Base-by-base conservation (phyloP, 2,329 filamentous ascomycete genomes). In the Diplodia scrobiculata region DNA sequence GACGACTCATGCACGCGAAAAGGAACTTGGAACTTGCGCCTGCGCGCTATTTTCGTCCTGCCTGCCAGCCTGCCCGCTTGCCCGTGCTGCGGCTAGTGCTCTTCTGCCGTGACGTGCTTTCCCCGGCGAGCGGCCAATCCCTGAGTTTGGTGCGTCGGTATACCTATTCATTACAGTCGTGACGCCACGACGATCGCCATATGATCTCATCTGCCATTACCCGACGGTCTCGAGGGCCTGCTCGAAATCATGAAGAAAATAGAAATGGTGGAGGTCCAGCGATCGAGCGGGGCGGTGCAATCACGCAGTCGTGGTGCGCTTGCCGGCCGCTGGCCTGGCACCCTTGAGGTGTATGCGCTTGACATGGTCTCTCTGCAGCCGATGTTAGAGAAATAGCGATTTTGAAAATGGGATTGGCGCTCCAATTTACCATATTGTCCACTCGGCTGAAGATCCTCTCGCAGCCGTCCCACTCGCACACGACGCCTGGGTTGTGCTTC, bases 401-500 rank as follows among this genome's bases (percentile, higher is more conserved):
- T 27, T 51, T 29, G 9, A 48, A 52, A 41, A 19, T 36, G 53
- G 29, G n/a, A 47, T 52, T 54, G 52, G 53, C 10, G 54, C 59
- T 32, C 38, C 17, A 54, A 66, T 79, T 72, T 75, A 83, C 81
- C 86, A 87, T 87, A 68, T 87, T 87, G 72, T 87, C 86, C 27
- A 86, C 82, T 36, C 86, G 79, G 73, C 84, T 86, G 72, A 88
- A 87, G 2, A 87, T 78, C 55, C 85, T 76, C 65, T 81, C 81
- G 73, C 86, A 88, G 6, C 81, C 84, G 34, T 81, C 79, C 82
- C 83, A 86, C 69, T 86, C 83, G 70, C 86, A 88, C 45, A 80
- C 71, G 62, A 88, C 82, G n/a, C 80, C 82, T 1, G 86, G 85
- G 68, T 86, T 86, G 73, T 88, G 86, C 72, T 86, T 87, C 51